These are phyloP conservation scores for Tolypocladium ovalisporum DNA, from an alignment of 2,329 filamentous ascomycete genomes.

Conservation along the genomic window DNA sequence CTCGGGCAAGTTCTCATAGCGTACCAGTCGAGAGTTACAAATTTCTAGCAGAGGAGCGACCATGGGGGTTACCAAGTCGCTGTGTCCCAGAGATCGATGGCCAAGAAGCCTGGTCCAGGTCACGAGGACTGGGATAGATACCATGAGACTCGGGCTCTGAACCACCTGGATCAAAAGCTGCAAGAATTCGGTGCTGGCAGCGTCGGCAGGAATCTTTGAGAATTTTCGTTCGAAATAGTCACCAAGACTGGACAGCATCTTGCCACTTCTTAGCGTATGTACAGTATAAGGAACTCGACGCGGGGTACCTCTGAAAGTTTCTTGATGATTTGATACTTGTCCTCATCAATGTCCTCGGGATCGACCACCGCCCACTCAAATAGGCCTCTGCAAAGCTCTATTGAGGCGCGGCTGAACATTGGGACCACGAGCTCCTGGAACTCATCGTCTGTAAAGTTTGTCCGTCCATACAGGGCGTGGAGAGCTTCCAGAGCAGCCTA, in stretches of 20 bases:
- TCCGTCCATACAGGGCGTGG: conserved; percentile 69
- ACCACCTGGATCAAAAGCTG: conserved; percentile 69
- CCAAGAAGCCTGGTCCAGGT: conserved; percentile 78
- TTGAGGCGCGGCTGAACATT: conserved; percentile 63
- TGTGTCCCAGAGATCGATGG: conserved; percentile 54
- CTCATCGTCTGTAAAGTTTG: conserved; percentile 65
- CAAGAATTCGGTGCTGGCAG: conserved; percentile 64
- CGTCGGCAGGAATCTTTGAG: conserved; percentile 48
- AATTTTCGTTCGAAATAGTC: conserved; percentile 75
- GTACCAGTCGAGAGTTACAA: conserved; percentile 72
- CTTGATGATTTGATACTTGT: conserved; percentile 85
- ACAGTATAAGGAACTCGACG: not conserved
- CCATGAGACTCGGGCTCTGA: conserved; percentile 75
- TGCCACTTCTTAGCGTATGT: conserved; percentile 3
- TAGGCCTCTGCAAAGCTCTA: conserved; percentile 60
- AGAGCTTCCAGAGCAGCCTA: conserved; percentile 72
- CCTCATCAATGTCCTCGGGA: conserved; percentile 74
- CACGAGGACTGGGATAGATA: conserved; percentile 87
- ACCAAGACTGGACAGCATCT: conserved; percentile 79
- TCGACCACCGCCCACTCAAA: conserved; percentile 74
- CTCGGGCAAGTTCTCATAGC: conserved; percentile 78
- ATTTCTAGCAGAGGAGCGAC: conserved; percentile 71
- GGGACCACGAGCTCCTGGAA: conserved; percentile 68
- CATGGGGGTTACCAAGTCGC: conserved; percentile 49
- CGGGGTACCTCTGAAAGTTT: conserved; percentile 75